Conservation (phyloP, 148 eudicot species). For the Diospyros lotus region DNA sequence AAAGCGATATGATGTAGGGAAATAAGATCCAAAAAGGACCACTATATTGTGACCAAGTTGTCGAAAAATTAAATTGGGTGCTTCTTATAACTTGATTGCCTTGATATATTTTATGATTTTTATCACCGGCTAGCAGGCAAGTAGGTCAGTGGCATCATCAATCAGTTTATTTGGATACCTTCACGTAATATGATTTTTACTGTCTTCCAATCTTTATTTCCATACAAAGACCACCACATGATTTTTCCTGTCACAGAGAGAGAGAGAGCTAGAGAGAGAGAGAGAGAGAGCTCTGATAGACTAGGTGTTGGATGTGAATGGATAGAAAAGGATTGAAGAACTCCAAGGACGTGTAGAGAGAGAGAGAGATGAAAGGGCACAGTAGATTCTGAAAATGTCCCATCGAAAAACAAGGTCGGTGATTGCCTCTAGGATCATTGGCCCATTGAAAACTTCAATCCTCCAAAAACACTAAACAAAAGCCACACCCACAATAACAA, state of each 20-base stretch:
- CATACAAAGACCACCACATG: not conserved
- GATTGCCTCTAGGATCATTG: constrained; percentile 11
- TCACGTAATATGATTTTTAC: not conserved
- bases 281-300: not conserved
- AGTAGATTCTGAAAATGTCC: constrained; percentile 17
- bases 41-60: constrained; percentile 8
- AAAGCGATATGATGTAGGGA: not conserved
- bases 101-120: not conserved
- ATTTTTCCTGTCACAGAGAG: not conserved
- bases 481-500: not conserved
- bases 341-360: not conserved
- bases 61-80: not conserved
- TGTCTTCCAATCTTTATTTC: not conserved
- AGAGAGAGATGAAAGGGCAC: not conserved
- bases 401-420: constrained; percentile 16
- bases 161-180: constrained; percentile 8
- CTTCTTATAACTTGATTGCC: not conserved
- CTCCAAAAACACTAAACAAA: constrained; percentile 10
- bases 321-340: not conserved
- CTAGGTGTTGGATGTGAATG: not conserved
- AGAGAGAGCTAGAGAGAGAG: not conserved
- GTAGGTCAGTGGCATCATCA: not conserved
- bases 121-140: not conserved
- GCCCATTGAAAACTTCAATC: constrained; percentile 12
- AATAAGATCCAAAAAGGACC: not conserved